phyloP scores from a whole-genome alignment of 2,329 filamentous ascomycete species.

The Exophiala spinifera region DNA sequence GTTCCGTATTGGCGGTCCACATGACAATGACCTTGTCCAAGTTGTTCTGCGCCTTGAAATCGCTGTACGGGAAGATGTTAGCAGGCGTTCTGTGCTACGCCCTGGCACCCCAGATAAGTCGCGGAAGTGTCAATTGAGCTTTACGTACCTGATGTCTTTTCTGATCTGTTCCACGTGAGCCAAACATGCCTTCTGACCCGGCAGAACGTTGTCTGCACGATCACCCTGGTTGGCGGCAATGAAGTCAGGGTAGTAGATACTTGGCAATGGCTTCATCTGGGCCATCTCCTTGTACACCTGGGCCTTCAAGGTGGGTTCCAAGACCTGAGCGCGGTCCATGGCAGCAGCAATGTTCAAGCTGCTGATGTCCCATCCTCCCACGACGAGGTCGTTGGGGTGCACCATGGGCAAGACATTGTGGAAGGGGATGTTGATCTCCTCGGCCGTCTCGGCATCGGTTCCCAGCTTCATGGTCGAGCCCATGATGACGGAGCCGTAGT shows the following conservation, averaged over 20 bases:
- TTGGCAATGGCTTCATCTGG: slow-evolving; percentile 80
- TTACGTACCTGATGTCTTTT: slow-evolving; percentile 74
- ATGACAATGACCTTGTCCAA: slow-evolving; percentile 96
- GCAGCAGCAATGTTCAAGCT: slow-evolving; percentile 80
- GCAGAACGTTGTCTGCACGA: slow-evolving; percentile 84
- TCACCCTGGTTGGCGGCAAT: slow-evolving; percentile 98
- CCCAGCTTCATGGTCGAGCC: slow-evolving; percentile 95
- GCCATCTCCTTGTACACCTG: slow-evolving; percentile 92
- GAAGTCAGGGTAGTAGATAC: slow-evolving; percentile 98
- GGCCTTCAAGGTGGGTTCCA: slow-evolving; percentile 90
- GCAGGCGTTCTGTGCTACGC: neutral
- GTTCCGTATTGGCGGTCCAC: slow-evolving; percentile 99
- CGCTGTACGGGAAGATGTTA: slow-evolving; percentile 45
- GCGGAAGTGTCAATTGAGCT: neutral
- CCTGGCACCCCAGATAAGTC: neutral
- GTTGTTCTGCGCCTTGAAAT: slow-evolving; percentile 81
- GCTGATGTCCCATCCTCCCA: slow-evolving; percentile 98
- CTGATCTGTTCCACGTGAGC: slow-evolving; percentile 92
- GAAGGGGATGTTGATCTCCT: slow-evolving; percentile 96
- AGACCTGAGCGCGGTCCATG: slow-evolving; percentile 93
- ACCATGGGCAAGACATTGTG: slow-evolving; percentile 93
- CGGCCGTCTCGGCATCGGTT: slow-evolving; percentile 73
- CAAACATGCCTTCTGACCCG: slow-evolving; percentile 77
- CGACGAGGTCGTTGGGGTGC: slow-evolving; percentile 89
- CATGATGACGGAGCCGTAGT: slow-evolving; percentile 98